Base-by-base conservation (phyloP, 164 flowering plant genomes). In the Chimonanthus salicifolius region DNA sequence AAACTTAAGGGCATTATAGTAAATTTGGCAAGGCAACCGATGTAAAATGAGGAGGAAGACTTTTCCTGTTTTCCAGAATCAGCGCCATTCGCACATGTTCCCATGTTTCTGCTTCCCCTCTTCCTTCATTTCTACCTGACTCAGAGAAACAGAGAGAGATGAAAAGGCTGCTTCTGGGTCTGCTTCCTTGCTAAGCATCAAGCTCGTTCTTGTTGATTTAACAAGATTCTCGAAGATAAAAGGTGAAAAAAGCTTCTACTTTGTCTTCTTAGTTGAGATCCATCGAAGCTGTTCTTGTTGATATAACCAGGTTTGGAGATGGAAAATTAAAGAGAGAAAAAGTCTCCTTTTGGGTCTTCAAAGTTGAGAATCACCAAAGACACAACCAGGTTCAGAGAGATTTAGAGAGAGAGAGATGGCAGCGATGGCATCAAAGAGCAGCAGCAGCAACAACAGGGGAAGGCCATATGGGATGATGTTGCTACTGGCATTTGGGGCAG, bases 401-500 rank as follows among this genome's bases (percentile, higher is more conserved):
- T 69, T 76, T 63, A 77, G 69, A 74, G 78, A 69, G 70, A 71
- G 74, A 80, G 74, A 66, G 68, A 78, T 77, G 78, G 81, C 74
- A 5, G 4, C 72, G 74, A 77, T 78, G 18, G 73, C 73, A 62
- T 64, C 69, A 71, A 77, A 62, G 69, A 76, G 16, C 63, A 54
- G 60, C 60, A 54, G 10, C 16, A 54, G 6, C 33, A 33, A 33
- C 33, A 58, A 58, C 10, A 83, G 85, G 76, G 85, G 82, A 65
- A 84, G 83, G 74, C 74, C 87, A 49, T 90, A 88, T 71, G 91
- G 81, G 18, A 46, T 84, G 77, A 81, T 93, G 84, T 48, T 93
- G 72, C 72, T 89, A 4, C 62, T 90, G 73, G 92, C 91, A 2
- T 88, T 90, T 71, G 89, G 84, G 60, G 86, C 90, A 11, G 91